Evolutionary conservation across 2,329 filamentous ascomycete species (phyloP).

Genomic region (Xylaria sp.): DNA sequence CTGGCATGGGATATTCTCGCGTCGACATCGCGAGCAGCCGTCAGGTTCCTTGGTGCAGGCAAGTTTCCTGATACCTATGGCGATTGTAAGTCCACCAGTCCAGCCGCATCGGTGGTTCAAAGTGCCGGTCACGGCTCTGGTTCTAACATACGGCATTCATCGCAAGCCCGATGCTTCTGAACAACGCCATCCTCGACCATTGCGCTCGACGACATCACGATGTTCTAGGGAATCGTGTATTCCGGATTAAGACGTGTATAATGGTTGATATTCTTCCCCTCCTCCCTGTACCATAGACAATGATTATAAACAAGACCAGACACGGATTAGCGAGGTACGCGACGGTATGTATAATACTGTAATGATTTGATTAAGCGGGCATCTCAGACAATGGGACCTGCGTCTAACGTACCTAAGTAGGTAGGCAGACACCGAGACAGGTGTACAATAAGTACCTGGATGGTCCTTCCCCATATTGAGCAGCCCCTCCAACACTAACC

Average conservation of each 20-base stretch:
- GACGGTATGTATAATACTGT: not conserved
- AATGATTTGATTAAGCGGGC: not conserved
- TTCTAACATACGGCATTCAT: conserved; percentile 70
- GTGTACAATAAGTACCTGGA: not conserved
- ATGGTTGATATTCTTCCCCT: not conserved
- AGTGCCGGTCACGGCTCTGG: not conserved
- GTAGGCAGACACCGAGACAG: not conserved
- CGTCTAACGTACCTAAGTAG: too few relatives aligned
- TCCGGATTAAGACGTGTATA: not conserved
- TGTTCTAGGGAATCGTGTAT: not conserved
- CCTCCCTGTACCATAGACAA: not conserved
- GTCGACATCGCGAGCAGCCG: conserved; percentile 68
- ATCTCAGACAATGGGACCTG: not conserved
- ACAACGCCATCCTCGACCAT: conserved; percentile 31
- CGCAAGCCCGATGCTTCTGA: conserved; percentile 70
- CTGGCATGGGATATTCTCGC: conserved; percentile 66
- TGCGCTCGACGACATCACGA: conserved; percentile 31
- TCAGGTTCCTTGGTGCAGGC: conserved; percentile 71
- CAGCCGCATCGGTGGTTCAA: not conserved
- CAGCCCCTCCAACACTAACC: conserved; percentile 5
- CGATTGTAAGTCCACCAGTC: conserved; percentile 16
- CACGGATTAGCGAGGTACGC: not conserved
- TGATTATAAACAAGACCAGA: not conserved
- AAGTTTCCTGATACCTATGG: conserved; percentile 68
- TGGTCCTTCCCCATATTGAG: not conserved